These are phyloP conservation scores for Phylloporus scabripes DNA, from an alignment of 768 basidiomycete species.

Conservation along the genomic window DNA sequence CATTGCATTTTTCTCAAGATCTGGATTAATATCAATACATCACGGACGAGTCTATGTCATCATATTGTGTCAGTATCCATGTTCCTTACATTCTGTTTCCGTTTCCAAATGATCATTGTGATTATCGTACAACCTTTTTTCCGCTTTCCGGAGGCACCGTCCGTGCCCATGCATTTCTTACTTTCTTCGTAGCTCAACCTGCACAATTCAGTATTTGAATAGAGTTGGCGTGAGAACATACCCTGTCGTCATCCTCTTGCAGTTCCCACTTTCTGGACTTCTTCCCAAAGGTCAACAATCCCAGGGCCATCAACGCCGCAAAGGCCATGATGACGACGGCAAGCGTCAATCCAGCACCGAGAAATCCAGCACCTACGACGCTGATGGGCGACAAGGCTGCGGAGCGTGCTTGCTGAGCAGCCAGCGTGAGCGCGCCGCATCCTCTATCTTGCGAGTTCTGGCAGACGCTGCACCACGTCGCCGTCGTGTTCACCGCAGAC, in stretches of 20 bases:
- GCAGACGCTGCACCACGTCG: slow-evolving; percentile 57
- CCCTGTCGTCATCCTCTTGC: slow-evolving; percentile 10
- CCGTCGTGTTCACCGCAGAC: slow-evolving; percentile 44
- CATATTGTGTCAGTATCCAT: slow-evolving; percentile 14
- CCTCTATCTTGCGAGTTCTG: slow-evolving; percentile 52
- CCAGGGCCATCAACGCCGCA: slow-evolving; percentile 37
- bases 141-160: neutral
- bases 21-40: slow-evolving; percentile 17
- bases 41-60: slow-evolving; percentile 14
- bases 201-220: slow-evolving; percentile 1
- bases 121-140: neutral
- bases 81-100: slow-evolving; percentile 8
- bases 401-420: slow-evolving; percentile 22
- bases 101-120: slow-evolving; percentile 1
- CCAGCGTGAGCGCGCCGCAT: slow-evolving; percentile 43
- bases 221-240: slow-evolving; percentile 8
- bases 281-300: slow-evolving; percentile 29
- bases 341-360: slow-evolving; percentile 55
- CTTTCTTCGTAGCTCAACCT: slow-evolving; percentile 23
- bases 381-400: slow-evolving; percentile 38
- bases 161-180: slow-evolving; percentile 1
- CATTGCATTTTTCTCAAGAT: slow-evolving; percentile 16
- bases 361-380: slow-evolving; percentile 60
- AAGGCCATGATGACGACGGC: slow-evolving; percentile 37
- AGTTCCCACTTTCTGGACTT: slow-evolving; percentile 2